Evolutionary conservation across 768 basidiomycete genomes (phyloP).

Genomic region (Russula emetica): DNA sequence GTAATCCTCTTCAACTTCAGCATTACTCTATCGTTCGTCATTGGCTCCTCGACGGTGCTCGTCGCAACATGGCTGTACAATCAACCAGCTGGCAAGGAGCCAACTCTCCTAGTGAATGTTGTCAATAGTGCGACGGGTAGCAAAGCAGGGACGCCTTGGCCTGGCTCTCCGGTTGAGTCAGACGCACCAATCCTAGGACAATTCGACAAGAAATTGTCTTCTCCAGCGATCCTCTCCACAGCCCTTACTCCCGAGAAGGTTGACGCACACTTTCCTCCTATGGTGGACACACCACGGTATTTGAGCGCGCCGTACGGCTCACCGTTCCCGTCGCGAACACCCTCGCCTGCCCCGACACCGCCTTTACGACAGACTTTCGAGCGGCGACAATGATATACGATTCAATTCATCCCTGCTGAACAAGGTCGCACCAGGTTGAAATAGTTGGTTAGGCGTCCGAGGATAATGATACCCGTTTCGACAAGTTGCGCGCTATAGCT

Average conservation of each 20-base stretch:
- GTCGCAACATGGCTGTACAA: slow-evolving; percentile 95
- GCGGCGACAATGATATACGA: slow-evolving; percentile 6
- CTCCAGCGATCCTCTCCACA: slow-evolving; percentile 48
- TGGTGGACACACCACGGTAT: slow-evolving; percentile 43
- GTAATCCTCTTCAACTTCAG: slow-evolving; percentile 87
- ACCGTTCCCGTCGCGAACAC: slow-evolving; percentile 47
- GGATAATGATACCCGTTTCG: slow-evolving; percentile 26
- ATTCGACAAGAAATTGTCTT: slow-evolving; percentile 47
- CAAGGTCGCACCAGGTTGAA: not conserved
- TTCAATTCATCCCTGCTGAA: slow-evolving; percentile 1
- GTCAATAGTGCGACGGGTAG: slow-evolving; percentile 33
- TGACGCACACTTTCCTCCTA: slow-evolving; percentile 40
- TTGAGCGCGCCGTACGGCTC: slow-evolving; percentile 49
- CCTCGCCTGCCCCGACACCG: slow-evolving; percentile 38
- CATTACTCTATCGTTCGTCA: slow-evolving; percentile 81
- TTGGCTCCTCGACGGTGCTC: slow-evolving; percentile 83
- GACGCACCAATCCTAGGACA: slow-evolving; percentile 60
- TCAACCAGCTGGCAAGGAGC: slow-evolving; percentile 50
- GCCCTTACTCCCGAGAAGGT: slow-evolving; percentile 31
- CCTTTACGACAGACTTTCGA: slow-evolving; percentile 26
- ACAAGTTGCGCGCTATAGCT: slow-evolving; percentile 9
- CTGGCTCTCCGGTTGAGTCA: slow-evolving; percentile 44
- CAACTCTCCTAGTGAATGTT: slow-evolving; percentile 35
- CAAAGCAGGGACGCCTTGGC: slow-evolving; percentile 37
- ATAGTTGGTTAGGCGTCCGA: slow-evolving; percentile 3